Conservation (phyloP, 2,329 filamentous ascomycete species). For the Aspergillus uvarum region DNA sequence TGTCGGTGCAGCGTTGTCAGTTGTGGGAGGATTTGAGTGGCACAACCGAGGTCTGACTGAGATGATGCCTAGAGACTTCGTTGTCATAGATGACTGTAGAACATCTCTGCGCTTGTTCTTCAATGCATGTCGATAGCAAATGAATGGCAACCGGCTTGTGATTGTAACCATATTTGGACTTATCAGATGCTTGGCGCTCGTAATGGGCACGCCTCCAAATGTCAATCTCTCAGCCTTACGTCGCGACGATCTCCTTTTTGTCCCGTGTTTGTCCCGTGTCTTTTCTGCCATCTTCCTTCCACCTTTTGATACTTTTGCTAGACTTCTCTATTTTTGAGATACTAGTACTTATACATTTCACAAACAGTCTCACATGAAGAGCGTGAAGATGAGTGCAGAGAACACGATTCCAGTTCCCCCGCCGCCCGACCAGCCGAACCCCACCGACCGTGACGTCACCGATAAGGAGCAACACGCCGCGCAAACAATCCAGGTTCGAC, state of each 20-base stretch:
- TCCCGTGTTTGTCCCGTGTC: background rate
- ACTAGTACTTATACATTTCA: too few relatives aligned
- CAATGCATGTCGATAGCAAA: too few relatives aligned
- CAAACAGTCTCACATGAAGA: background rate
- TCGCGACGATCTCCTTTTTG: background rate
- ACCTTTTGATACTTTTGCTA: background rate
- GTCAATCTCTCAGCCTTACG: background rate
- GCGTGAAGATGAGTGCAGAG: background rate
- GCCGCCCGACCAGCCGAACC: background rate
- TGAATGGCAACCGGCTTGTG: too few relatives aligned
- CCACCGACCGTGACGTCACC: slow-evolving; percentile 1
- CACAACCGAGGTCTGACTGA: slow-evolving; percentile 8
- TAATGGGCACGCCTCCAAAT: background rate
- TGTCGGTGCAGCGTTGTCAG: slow-evolving; percentile 5
- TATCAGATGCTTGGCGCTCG: background rate
- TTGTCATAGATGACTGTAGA: too few relatives aligned
- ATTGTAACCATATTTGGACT: too few relatives aligned
- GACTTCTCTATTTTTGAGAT: too few relatives aligned
- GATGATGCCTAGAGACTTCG: too few relatives aligned
- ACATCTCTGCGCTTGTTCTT: too few relatives aligned
- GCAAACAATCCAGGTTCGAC: slow-evolving; percentile 4
- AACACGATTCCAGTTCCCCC: background rate
- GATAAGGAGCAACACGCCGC: background rate
- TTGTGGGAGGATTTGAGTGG: slow-evolving; percentile 11
- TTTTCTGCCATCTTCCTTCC: background rate